A percentile compares a stretch with the other conserved stretches of the same genome.
Conservation (phyloP, 805 yeast genomes). For the Cyberlindnera misumaiensis region DNA sequence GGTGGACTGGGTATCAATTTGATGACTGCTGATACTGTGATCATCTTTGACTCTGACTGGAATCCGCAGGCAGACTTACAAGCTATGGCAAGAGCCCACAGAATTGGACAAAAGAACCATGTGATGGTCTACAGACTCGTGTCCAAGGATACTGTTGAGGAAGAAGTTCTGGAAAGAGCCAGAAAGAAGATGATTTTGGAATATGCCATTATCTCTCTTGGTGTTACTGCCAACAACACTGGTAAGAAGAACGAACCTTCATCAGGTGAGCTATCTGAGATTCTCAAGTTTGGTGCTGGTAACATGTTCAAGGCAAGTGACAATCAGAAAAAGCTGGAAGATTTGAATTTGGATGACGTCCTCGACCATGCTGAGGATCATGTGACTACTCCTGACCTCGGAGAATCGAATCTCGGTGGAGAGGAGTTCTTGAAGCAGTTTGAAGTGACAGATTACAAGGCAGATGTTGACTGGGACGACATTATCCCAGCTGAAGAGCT, state of each 20-base stretch:
- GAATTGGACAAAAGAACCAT: constrained; percentile 98
- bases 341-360: constrained; percentile 91
- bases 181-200: constrained; percentile 97
- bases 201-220: constrained; percentile 93
- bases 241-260: constrained; percentile 64
- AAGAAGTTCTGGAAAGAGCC: constrained; percentile 93
- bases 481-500: constrained; percentile 95
- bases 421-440: constrained; percentile 96
- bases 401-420: constrained; percentile 97
- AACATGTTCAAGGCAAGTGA: constrained; percentile 95
- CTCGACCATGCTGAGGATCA: constrained; percentile 97
- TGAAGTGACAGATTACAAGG: constrained; percentile 97
- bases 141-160: constrained; percentile 97
- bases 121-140: constrained; percentile 96
- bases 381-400: constrained; percentile 89
- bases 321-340: constrained; percentile 92
- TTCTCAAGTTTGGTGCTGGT: constrained; percentile 96
- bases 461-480: constrained; percentile 98
- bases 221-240: constrained; percentile 69
- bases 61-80: constrained; percentile 98
- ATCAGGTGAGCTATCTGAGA: constrained; percentile 81
- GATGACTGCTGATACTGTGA: constrained; percentile 99
- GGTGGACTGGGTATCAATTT: constrained; percentile 98
- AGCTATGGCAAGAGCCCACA: constrained; percentile 99
- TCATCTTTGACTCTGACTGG: constrained; percentile 98